These are phyloP conservation scores for Nakazawaea wyomingensis DNA, from an alignment of 805 yeast species.

Conservation along the genomic window DNA sequence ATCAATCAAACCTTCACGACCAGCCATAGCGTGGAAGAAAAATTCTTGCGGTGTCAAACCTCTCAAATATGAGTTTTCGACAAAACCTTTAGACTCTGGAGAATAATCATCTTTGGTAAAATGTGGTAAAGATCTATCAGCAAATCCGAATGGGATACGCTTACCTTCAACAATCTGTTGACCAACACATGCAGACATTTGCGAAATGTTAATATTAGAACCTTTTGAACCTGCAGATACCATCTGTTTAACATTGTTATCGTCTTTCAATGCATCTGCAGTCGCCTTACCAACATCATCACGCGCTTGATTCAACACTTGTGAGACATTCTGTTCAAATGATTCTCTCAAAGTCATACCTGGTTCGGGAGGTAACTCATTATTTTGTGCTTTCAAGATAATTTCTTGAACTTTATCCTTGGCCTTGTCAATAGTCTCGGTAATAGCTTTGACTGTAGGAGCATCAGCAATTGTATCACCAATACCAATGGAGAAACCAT, in stretches of 20 bases:
- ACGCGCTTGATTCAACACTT: conserved; percentile 95
- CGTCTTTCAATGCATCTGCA: conserved; percentile 89
- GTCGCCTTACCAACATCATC: conserved; percentile 99
- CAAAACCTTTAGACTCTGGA: conserved; percentile 97
- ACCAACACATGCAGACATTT: conserved; percentile 99
- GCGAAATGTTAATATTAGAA: conserved; percentile 96
- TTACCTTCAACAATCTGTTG: conserved; percentile 99
- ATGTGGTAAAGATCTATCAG: conserved; percentile 95
- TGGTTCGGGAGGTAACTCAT: conserved; percentile 87
- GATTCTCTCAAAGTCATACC: conserved; percentile 99
- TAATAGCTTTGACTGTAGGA: conserved; percentile 90
- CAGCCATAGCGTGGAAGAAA: conserved; percentile 99
- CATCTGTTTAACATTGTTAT: conserved; percentile 97
- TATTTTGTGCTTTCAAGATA: conserved; percentile 86
- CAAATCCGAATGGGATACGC: conserved; percentile 96
- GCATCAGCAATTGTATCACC: conserved; percentile 99
- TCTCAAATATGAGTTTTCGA: conserved; percentile 93
- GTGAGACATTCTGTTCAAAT: conserved; percentile 93
- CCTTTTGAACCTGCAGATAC: conserved; percentile 99
- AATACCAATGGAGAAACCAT: conserved; percentile 98
- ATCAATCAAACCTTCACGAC: conserved; percentile 99
- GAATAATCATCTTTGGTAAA: conserved; percentile 98
- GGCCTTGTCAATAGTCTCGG: conserved; percentile 89
- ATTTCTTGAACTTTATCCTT: conserved; percentile 93
- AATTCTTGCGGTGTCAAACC: conserved; percentile 98